Evolutionary conservation across 2,329 filamentous ascomycete species (phyloP).

Genomic region (Arthrobotrys megalospora): DNA sequence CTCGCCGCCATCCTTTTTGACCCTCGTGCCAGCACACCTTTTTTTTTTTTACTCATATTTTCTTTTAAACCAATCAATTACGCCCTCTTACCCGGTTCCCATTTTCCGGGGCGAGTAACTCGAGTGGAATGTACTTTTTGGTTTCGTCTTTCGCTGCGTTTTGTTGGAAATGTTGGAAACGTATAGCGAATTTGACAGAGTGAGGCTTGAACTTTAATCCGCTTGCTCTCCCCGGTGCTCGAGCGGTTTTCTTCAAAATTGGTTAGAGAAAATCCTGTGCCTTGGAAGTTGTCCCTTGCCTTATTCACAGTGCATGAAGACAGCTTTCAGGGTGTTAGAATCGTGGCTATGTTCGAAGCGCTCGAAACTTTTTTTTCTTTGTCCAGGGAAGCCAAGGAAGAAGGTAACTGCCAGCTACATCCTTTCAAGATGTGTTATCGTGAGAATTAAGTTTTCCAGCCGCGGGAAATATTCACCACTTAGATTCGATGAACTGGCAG

Average conservation of each 20-base stretch:
- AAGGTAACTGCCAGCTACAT: no score
- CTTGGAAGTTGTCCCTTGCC: slow-evolving; percentile 22
- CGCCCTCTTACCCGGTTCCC: slow-evolving; percentile 6
- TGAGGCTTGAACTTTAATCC: slow-evolving; percentile 39
- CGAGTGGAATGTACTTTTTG: background rate
- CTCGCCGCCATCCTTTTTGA: background rate
- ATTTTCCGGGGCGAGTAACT: slow-evolving; percentile 31
- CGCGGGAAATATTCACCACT: slow-evolving; percentile 5
- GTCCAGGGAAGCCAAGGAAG: background rate
- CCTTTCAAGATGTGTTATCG: no score
- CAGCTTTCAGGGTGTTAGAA: background rate
- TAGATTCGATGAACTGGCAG: background rate
- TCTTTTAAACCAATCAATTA: slow-evolving; percentile 22
- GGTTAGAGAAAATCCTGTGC: slow-evolving; percentile 4
- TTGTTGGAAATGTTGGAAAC: slow-evolving; percentile 29
- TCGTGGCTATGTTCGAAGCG: no score
- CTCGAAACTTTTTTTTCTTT: background rate
- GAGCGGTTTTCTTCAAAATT: slow-evolving; percentile 15
- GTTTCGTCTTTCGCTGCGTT: slow-evolving; percentile 12
- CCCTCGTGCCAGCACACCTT: slow-evolving; percentile 19
- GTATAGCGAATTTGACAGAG: background rate
- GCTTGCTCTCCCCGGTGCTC: background rate
- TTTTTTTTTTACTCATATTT: background rate
- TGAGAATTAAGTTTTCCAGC: no score
- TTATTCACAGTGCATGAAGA: background rate